Evolutionary conservation across 2,329 filamentous ascomycete species (phyloP).

Genomic region (Cadophora luteo-olivacea): DNA sequence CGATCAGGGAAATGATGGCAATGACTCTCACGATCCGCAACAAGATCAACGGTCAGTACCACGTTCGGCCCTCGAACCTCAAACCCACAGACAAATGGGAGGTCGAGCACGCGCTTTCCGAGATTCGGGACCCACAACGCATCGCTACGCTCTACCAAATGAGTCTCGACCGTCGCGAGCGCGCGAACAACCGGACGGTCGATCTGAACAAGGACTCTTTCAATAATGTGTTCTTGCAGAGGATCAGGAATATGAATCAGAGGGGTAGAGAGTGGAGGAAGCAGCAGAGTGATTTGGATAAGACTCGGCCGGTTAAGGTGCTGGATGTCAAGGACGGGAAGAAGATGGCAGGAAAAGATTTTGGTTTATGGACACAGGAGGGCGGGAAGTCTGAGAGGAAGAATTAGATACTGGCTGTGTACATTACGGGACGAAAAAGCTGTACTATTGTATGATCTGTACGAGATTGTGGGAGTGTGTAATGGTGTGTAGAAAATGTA

Average conservation of each 20-base stretch:
- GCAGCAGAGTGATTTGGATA: conserved; percentile 58
- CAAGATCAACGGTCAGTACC: conserved; percentile 69
- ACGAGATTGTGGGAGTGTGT: background rate
- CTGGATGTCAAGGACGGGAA: conserved; percentile 46
- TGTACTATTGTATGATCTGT: conserved; percentile 4
- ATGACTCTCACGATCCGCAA: conserved; percentile 77
- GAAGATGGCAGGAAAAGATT: background rate
- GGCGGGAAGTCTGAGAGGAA: background rate
- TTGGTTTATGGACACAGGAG: conserved; percentile 1
- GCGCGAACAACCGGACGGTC: conserved; percentile 48
- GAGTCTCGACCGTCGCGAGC: conserved; percentile 61
- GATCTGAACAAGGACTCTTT: conserved; percentile 26
- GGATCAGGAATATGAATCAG: conserved; percentile 54
- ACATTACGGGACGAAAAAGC: background rate
- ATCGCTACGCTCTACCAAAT: conserved; percentile 61
- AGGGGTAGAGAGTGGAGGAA: conserved; percentile 65
- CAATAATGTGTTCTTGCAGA: conserved; percentile 41
- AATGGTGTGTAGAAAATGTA: conserved; percentile 10
- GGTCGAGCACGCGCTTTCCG: conserved; percentile 79
- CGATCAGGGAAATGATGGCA: conserved; percentile 30
- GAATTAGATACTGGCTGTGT: background rate
- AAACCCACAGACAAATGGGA: conserved; percentile 62
- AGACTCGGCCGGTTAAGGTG: conserved; percentile 53
- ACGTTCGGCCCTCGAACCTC: conserved; percentile 64
- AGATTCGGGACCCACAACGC: conserved; percentile 53